Evolutionary conservation across 1,139 yeast genomes (phyloP), one percentile per base, ranked within the genome.

Genomic region (Debaryomyces fabryi): DNA sequence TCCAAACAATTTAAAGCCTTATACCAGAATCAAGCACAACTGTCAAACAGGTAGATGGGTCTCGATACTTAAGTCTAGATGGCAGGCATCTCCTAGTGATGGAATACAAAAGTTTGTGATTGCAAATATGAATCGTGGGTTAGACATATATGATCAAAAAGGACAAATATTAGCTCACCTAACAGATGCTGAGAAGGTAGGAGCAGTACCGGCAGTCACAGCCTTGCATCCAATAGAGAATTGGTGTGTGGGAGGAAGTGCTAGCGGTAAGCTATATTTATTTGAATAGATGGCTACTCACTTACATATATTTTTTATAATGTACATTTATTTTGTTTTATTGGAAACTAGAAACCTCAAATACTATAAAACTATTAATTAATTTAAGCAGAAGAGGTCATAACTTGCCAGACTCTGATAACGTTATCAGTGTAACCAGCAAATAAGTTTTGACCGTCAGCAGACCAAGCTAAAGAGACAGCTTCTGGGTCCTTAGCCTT

Each of bases 341-440:
- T 42, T 45, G 38, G 39, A 42, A 33, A 29, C 33, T 35, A 42
- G 20, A 34, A 20, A 39, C 39, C 36, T 32, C 38, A 34, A 32
- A 44, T 27, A 42, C 44, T 41, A 29, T 29, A 46, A 39, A 45
- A 27, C 47, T 36, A 47, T 32, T 40, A 20, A 20, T 24, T 36
- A 45, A 60, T 54, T 69, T 76, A 75, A 72, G 81, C 78, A 59
- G 80, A 76, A 71, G 96, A 84, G 81, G 96, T 91, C 97, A 92
- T 92, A 69, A 93, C 97, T 86, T 93, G 98, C 98, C 98, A 93
- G 80, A 92, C 99, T 84, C 99, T 93, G 85, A 93, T 92, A 73
- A 88, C 85, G 85, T 90, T 90, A 81, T 93, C 99, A 72, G 98
- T 92, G 97, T 93, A 93, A 85, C 99, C 99, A 68, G 98, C 97